phyloP scores from a whole-genome alignment of 192 early-diverging fungal genomes.

The Entomortierella chlamydospora region DNA sequence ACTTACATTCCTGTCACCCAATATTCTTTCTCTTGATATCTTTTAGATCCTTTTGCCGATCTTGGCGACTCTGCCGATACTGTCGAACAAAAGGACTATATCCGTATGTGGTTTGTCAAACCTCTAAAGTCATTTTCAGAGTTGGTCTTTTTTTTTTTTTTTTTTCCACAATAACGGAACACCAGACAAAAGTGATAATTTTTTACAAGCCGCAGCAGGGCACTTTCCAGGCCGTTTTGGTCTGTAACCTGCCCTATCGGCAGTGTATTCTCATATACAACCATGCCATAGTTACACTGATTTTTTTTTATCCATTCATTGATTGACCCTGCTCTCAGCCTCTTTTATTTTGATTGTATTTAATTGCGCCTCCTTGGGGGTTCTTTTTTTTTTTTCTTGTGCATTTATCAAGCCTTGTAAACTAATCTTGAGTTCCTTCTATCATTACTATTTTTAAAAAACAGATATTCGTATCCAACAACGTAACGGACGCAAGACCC shows the following conservation, averaged over 20 bases:
- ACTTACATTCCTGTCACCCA: not conserved
- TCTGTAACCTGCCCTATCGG: constrained; percentile 46
- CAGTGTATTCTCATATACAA: constrained; percentile 41
- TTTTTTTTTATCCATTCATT: too few relatives aligned
- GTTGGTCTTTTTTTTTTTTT: not conserved
- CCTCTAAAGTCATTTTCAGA: not conserved
- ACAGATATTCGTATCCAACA: constrained; percentile 98
- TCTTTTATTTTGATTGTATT: not conserved
- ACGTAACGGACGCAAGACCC: constrained; percentile 95
- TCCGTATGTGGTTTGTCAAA: constrained; percentile 53
- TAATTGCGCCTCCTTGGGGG: too few relatives aligned
- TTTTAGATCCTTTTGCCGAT: constrained; percentile 63
- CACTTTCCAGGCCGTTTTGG: constrained; percentile 46
- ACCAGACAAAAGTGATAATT: constrained; percentile 42
- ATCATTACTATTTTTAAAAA: not conserved
- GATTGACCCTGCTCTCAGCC: not conserved
- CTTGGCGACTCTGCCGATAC: constrained; percentile 56
- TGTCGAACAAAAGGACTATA: constrained; percentile 57
- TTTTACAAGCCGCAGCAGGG: constrained; percentile 43
- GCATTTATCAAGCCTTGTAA: not conserved
- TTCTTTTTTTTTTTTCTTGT: not conserved
- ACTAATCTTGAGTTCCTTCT: too few relatives aligned
- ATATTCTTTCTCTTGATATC: not conserved
- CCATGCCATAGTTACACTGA: constrained; percentile 53
- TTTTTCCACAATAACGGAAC: not conserved